phyloP scores from a whole-genome alignment of 768 basidiomycete species.

The Termitomyces bulborhizus region DNA sequence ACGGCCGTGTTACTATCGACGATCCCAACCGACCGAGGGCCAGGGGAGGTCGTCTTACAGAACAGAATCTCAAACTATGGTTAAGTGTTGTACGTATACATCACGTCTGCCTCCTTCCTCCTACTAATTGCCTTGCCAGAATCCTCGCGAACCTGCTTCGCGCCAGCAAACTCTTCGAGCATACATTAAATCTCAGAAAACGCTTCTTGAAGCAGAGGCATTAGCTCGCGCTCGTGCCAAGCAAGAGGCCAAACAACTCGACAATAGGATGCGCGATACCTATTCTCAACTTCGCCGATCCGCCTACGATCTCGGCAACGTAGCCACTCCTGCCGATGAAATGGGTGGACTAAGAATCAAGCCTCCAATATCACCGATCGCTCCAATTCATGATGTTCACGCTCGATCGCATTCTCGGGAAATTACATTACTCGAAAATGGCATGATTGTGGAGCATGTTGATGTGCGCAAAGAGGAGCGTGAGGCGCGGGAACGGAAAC shows the following conservation, averaged over 20 bases:
- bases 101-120: not conserved
- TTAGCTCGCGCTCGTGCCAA: slow-evolving; percentile 71
- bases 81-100: slow-evolving; percentile 54
- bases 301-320: slow-evolving; percentile 59
- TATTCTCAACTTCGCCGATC: slow-evolving; percentile 78
- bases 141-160: slow-evolving; percentile 83
- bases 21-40: slow-evolving; percentile 53
- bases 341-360: slow-evolving; percentile 65
- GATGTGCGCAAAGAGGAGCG: slow-evolving; percentile 75
- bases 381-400: slow-evolving; percentile 33
- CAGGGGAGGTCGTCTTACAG: slow-evolving; percentile 65
- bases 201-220: slow-evolving; percentile 77
- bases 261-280: slow-evolving; percentile 72
- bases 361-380: slow-evolving; percentile 42
- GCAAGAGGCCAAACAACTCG: slow-evolving; percentile 71
- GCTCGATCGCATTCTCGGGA: slow-evolving; percentile 57
- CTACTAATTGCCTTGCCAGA: slow-evolving; percentile 41
- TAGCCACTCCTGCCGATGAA: slow-evolving; percentile 46
- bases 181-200: slow-evolving; percentile 80
- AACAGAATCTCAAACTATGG: slow-evolving; percentile 80
- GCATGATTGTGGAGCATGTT: slow-evolving; percentile 85
- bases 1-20: slow-evolving; percentile 40
- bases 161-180: slow-evolving; percentile 74
- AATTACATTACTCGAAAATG: slow-evolving; percentile 78
- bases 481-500: slow-evolving; percentile 65